phyloP scores from a whole-genome alignment of 2,329 filamentous ascomycete genomes.

The Fusarium secorum region DNA sequence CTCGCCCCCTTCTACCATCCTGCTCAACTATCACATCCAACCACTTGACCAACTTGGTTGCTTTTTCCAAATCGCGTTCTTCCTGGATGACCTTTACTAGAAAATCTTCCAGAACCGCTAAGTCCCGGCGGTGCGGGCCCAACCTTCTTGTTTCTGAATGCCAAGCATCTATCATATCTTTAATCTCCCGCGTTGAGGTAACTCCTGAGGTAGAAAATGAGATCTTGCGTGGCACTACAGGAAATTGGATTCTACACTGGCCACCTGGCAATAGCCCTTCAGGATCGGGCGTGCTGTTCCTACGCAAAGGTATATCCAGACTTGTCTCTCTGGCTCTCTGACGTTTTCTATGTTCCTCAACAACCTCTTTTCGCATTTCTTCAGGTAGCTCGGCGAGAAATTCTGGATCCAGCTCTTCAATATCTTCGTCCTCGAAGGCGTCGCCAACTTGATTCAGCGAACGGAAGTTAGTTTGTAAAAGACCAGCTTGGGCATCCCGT shows the following conservation, averaged over 20 bases:
- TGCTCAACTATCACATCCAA: slow-evolving; percentile 64
- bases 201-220: slow-evolving; percentile 55
- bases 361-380: slow-evolving; percentile 78
- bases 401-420: slow-evolving; percentile 68
- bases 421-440: slow-evolving; percentile 44
- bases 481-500: slow-evolving; percentile 62
- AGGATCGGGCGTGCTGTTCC: slow-evolving; percentile 35
- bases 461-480: slow-evolving; percentile 79
- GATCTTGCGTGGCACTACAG: slow-evolving; percentile 54
- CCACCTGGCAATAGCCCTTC: slow-evolving; percentile 44
- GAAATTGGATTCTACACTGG: slow-evolving; percentile 58
- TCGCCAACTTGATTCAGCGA: slow-evolving; percentile 48
- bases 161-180: slow-evolving; percentile 80
- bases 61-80: slow-evolving; percentile 82
- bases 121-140: slow-evolving; percentile 82
- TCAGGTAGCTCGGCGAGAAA: slow-evolving; percentile 86
- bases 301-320: slow-evolving; percentile 50
- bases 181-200: slow-evolving; percentile 65
- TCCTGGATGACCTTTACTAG: slow-evolving; percentile 74
- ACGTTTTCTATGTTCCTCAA: slow-evolving; percentile 70
- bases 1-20: slow-evolving; percentile 48
- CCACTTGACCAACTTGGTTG: slow-evolving; percentile 74
- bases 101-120: slow-evolving; percentile 77
- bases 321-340: slow-evolving; percentile 66
- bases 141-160: slow-evolving; percentile 73